Evolutionary conservation across 2,329 filamentous ascomycete species (phyloP).

Genomic region (Diaporthe citriasiana): DNA sequence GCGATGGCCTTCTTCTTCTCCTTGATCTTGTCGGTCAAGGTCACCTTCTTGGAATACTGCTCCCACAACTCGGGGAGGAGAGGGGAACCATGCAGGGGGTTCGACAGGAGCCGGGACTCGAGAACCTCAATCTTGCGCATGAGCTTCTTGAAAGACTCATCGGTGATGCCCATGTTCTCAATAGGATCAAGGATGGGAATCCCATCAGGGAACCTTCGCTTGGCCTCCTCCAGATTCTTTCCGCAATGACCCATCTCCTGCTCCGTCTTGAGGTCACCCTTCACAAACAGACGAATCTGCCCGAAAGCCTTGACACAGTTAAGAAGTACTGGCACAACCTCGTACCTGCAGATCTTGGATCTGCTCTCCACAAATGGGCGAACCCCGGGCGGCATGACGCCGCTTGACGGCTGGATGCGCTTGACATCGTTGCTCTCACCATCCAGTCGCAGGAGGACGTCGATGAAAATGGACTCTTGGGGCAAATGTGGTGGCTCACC

Average conservation of each 20-base stretch:
- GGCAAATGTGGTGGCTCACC: conserved; percentile 77
- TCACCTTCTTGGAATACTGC: conserved; percentile 86
- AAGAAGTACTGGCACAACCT: conserved; percentile 88
- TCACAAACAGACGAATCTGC: conserved; percentile 86
- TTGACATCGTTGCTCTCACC: conserved; percentile 64
- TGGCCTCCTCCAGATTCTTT: conserved; percentile 82
- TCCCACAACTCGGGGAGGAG: conserved; percentile 87
- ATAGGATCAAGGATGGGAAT: conserved; percentile 91
- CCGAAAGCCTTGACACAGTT: conserved; percentile 88
- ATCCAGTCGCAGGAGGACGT: conserved; percentile 79
- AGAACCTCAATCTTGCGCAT: conserved; percentile 97
- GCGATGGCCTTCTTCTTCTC: conserved; percentile 88
- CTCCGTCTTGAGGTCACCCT: conserved; percentile 78
- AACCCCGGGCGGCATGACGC: conserved; percentile 72
- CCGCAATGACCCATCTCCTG: conserved; percentile 78
- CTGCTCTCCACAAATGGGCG: conserved; percentile 69
- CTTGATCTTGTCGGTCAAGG: conserved; percentile 84
- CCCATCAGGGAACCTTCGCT: conserved; percentile 91
- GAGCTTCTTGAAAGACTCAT: conserved; percentile 93
- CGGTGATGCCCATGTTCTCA: conserved; percentile 94
- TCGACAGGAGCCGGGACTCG: conserved; percentile 88
- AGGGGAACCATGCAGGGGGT: conserved; percentile 92
- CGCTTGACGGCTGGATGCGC: conserved; percentile 69
- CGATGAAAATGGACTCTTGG: conserved; percentile 85
- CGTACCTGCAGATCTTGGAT: conserved; percentile 76